A percentile compares a stretch with the other conserved stretches of the same genome.
Conservation (phyloP, 2,329 filamentous ascomycete genomes). For the Penicillium sp. region DNA sequence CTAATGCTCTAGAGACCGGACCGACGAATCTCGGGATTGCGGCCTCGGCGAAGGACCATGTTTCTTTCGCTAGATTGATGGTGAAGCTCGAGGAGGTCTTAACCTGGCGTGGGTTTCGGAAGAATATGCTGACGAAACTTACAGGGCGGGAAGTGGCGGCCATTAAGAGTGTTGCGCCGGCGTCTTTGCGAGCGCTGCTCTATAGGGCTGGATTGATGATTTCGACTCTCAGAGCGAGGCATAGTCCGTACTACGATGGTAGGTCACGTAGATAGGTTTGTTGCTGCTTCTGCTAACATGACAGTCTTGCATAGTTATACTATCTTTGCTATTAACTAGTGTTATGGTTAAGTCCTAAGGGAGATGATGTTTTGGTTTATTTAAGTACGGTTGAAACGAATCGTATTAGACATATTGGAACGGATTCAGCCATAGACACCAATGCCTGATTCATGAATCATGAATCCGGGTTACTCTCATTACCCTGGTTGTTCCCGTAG, state of each 20-base stretch:
- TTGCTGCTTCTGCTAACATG: no score
- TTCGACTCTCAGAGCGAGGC: neutral
- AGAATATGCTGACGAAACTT: neutral
- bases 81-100: neutral
- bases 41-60: neutral
- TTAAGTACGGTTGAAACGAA: no score
- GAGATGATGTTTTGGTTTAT: no score
- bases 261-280: neutral
- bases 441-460: neutral
- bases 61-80: neutral
- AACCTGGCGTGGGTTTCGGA: neutral
- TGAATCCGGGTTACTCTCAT: neutral
- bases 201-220: neutral
- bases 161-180: conserved; percentile 2
- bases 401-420: no score
- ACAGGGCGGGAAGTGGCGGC: neutral
- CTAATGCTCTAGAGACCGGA: neutral
- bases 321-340: neutral
- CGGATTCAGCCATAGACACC: neutral
- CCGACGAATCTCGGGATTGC: neutral
- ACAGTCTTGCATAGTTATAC: no score
- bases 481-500: conserved; percentile 8
- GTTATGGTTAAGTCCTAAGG: no score
- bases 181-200: neutral
- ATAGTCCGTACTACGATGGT: neutral